A percentile compares a stretch with the other conserved stretches of the same genome.
These are phyloP conservation scores for Isatis lusitanica DNA, from an alignment of 441 rosid genomes.

Conservation along the genomic window DNA sequence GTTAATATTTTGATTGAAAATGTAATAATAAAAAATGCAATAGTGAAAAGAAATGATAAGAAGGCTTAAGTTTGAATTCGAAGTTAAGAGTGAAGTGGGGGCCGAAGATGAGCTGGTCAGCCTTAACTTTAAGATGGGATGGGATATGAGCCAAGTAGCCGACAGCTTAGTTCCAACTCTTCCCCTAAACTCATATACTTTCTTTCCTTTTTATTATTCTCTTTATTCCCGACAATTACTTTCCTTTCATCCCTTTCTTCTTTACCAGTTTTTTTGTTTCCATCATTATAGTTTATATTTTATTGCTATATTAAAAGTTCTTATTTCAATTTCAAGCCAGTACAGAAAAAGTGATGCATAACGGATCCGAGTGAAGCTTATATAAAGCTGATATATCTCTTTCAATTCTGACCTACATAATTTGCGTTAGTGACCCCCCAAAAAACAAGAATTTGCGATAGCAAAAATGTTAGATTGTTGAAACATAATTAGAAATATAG, in stretches of 20 bases:
- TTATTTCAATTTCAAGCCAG: background rate
- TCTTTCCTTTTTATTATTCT: slow-evolving; percentile 17
- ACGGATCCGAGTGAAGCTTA: background rate
- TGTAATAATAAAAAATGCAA: background rate
- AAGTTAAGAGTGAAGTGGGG: slow-evolving; percentile 4
- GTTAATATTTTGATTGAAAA: background rate
- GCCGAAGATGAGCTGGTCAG: slow-evolving; percentile 22
- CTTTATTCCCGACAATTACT: slow-evolving; percentile 25
- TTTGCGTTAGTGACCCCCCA: no score
- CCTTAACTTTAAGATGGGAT: slow-evolving; percentile 9
- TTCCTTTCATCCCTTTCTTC: background rate
- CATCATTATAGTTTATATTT: background rate
- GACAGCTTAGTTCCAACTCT: slow-evolving; percentile 34
- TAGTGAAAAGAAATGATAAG: background rate
- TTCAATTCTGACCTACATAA: no score
- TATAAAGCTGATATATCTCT: background rate
- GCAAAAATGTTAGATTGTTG: no score
- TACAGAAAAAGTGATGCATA: background rate
- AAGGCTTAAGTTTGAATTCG: background rate
- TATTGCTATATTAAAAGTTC: background rate
- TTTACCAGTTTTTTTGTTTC: background rate
- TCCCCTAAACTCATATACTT: background rate
- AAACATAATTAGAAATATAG: no score
- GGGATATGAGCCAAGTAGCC: slow-evolving; percentile 25
- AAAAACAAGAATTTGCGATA: no score